Evolutionary conservation across 306 rosid genomes (phyloP).

Genomic region (Albizia julibrissin): DNA sequence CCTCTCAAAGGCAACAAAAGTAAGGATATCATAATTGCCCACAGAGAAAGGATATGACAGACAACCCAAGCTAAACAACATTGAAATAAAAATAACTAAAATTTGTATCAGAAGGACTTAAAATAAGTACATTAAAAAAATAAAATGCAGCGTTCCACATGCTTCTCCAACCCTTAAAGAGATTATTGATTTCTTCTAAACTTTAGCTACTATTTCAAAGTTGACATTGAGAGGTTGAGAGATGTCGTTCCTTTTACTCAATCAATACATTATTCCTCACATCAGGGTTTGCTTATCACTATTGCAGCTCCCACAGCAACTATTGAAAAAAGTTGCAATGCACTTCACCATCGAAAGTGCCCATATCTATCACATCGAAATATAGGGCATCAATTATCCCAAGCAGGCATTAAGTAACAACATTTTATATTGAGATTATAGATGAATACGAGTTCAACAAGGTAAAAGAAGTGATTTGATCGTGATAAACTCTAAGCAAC

Average conservation of each 20-base stretch:
- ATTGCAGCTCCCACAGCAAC: constrained; percentile 10
- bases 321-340: neutral
- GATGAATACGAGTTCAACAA: neutral
- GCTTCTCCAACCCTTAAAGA: neutral
- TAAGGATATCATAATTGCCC: neutral
- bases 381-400: constrained; percentile 7
- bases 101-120: neutral
- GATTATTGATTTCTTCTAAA: neutral
- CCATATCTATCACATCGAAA: neutral
- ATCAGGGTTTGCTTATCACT: constrained; percentile 28
- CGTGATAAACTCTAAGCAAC: neutral
- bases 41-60: neutral
- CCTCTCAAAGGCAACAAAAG: constrained; percentile 14
- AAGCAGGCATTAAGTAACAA: neutral
- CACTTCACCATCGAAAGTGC: neutral
- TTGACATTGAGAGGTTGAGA: neutral
- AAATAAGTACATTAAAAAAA: neutral
- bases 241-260: neutral
- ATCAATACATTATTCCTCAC: constrained; percentile 3
- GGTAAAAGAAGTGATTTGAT: constrained; percentile 2
- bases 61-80: constrained; percentile 17
- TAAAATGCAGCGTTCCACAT: neutral
- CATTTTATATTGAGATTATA: neutral
- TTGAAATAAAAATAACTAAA: neutral
- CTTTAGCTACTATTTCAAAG: constrained; percentile 14